Conservation (phyloP, 768 basidiomycete species). For the Suillus subalutaceus region DNA sequence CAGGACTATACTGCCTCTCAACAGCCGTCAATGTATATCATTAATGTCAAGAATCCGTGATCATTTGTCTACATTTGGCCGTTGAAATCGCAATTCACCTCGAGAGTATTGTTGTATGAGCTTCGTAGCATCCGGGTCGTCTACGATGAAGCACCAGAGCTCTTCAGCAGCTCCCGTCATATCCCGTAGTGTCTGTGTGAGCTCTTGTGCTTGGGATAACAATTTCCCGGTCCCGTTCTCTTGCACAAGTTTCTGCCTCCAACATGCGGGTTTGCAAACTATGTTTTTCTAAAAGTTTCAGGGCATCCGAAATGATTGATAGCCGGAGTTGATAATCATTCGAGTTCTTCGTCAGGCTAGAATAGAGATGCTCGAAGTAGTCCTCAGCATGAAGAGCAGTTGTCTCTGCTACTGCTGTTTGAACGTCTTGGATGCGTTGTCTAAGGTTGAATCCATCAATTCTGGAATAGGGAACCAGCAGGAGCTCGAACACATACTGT, state of each 20-base stretch:
- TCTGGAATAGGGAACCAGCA: not conserved
- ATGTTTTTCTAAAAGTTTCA: slow-evolving; percentile 8
- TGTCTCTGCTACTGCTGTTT: not conserved
- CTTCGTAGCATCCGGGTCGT: not conserved
- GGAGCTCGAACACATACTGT: not conserved
- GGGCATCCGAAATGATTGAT: slow-evolving; percentile 4
- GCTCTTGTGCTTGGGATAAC: not conserved
- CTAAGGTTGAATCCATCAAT: not conserved
- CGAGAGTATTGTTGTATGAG: slow-evolving; percentile 4
- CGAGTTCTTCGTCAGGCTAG: not conserved
- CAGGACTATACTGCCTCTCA: not conserved
- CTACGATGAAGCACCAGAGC: slow-evolving; percentile 11
- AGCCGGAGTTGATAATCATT: slow-evolving; percentile 1
- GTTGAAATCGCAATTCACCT: not conserved
- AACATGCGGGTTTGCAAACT: slow-evolving; percentile 1
- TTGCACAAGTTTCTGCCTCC: slow-evolving; percentile 1
- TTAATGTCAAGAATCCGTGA: not conserved
- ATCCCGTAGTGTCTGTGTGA: slow-evolving; percentile 4
- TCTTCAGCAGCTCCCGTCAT: slow-evolving; percentile 11
- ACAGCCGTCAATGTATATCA: not conserved
- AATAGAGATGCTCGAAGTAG: slow-evolving; percentile 7
- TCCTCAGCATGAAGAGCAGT: not conserved
- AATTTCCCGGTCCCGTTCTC: not conserved
- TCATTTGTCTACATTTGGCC: not conserved
- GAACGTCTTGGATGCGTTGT: not conserved